phyloP scores from a whole-genome alignment of 2,329 filamentous ascomycete species.

The Pestalotiopsis fici region DNA sequence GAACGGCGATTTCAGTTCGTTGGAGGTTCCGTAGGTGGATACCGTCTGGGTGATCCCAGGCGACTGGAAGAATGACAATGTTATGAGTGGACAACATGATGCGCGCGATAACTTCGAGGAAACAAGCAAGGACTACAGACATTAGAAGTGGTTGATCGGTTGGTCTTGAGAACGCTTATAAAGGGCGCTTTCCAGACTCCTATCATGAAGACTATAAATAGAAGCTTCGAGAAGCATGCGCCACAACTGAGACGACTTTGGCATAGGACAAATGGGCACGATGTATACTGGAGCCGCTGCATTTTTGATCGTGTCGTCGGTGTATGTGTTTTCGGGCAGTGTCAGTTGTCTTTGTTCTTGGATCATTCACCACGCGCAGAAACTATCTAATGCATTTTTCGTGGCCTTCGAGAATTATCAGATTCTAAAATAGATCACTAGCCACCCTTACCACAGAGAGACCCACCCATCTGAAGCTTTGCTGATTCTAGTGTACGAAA shows the following conservation, averaged over 20 bases:
- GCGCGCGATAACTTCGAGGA: background rate
- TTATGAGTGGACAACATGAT: background rate
- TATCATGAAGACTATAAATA: background rate
- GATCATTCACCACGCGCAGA: too few relatives aligned
- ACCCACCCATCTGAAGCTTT: too few relatives aligned
- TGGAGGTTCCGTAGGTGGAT: background rate
- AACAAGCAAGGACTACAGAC: background rate
- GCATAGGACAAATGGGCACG: background rate
- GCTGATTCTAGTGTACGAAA: background rate
- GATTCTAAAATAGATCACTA: too few relatives aligned
- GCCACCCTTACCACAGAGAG: too few relatives aligned
- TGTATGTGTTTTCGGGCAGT: too few relatives aligned
- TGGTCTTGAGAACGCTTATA: too few relatives aligned
- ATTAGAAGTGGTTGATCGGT: too few relatives aligned
- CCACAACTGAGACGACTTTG: too few relatives aligned
- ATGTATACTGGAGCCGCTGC: background rate
- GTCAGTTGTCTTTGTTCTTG: too few relatives aligned
- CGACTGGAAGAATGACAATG: background rate
- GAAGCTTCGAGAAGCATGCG: background rate
- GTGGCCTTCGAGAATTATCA: too few relatives aligned
- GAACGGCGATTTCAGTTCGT: background rate
- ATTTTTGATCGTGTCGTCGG: background rate
- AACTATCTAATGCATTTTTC: too few relatives aligned
- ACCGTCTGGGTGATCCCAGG: background rate
- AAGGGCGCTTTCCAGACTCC: too few relatives aligned